Evolutionary conservation across 1,139 yeast species (phyloP).

Genomic region (Protomyces inundatus): DNA sequence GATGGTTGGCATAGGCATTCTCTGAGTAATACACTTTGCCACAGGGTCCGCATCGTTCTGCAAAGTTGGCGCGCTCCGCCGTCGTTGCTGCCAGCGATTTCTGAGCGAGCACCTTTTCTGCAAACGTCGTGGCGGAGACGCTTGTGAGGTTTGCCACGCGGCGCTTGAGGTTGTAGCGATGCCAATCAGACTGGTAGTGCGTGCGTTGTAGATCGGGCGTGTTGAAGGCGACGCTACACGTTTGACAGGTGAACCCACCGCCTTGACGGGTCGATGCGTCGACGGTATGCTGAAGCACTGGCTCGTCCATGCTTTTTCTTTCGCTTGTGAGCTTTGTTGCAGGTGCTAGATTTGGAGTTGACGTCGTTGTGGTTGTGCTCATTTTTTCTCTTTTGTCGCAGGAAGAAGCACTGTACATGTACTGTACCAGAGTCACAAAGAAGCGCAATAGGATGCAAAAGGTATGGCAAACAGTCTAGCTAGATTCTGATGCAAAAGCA

Average conservation of each 20-base stretch:
- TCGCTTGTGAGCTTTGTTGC: no score
- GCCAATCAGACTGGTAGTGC: conserved; percentile 98
- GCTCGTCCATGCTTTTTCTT: background rate
- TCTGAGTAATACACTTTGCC: conserved; percentile 33
- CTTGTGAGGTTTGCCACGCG: conserved; percentile 82
- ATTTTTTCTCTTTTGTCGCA: no score
- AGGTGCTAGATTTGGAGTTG: no score
- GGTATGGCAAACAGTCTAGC: background rate
- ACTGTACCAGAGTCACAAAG: no score
- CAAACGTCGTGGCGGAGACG: conserved; percentile 71
- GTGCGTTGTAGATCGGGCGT: conserved; percentile 74
- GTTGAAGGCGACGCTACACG: conserved; percentile 75
- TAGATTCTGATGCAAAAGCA: background rate
- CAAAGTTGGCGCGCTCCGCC: conserved; percentile 35
- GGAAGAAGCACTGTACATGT: no score
- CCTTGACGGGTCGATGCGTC: background rate
- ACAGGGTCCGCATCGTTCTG: conserved; percentile 32
- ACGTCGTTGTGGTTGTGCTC: no score
- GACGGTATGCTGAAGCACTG: background rate
- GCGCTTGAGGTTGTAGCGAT: conserved; percentile 83
- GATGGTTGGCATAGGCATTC: conserved; percentile 34
- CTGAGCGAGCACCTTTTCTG: conserved; percentile 59
- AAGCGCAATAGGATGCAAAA: no score
- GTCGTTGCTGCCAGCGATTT: conserved; percentile 42
- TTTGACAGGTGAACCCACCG: conserved; percentile 60